Evolutionary conservation across 2,329 filamentous ascomycete species (phyloP), one percentile per base, ranked within the genome.

Genomic region (Pseudocercospora vitis): DNA sequence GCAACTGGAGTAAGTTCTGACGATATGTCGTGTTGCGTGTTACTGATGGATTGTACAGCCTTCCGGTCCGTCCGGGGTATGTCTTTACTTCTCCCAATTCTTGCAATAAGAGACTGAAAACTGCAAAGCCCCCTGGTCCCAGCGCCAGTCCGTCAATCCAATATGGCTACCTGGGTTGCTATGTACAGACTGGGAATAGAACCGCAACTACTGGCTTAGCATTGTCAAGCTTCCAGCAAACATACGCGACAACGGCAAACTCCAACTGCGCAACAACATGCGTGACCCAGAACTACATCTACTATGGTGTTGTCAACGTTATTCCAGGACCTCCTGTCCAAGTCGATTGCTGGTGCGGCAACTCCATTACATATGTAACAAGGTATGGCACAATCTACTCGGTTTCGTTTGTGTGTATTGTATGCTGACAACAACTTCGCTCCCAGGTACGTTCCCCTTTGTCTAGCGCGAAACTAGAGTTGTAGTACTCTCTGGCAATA

Each of bases 81-180:
- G 26, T 11, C 6, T n/a, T n/a, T n/a, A n/a, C n/a, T n/a, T n/a
- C n/a, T n/a, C n/a, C n/a, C n/a, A n/a, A n/a, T n/a, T n/a, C n/a
- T n/a, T n/a, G n/a, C n/a, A n/a, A n/a, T n/a, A n/a, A n/a, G n/a
- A n/a, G n/a, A n/a, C n/a, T n/a, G n/a, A n/a, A n/a, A n/a, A n/a
- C n/a, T n/a, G n/a, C n/a, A n/a, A n/a, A 39, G 33, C 56, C 56
- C 35, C 46, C 52, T 21, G 52, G 49, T 2, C 44, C 56, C 28
- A 53, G 32, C 11, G 52, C 52, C 21, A 49, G 52, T 14, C 31
- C 55, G 8, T 48, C 50, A 12, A 51, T 51, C 6, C 45, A 55
- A 9, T 68, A 59, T 52, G 59, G 55, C 29, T 68, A 67, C 31
- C 48, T 65, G 11, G 65, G 66, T 45, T 69, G 65, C 53, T 69